Percentiles rank a stretch among this genome's conserved stretches.
Conservation (phyloP, 208 protist genomes). For the Acanthamoeba sp. region DNA sequence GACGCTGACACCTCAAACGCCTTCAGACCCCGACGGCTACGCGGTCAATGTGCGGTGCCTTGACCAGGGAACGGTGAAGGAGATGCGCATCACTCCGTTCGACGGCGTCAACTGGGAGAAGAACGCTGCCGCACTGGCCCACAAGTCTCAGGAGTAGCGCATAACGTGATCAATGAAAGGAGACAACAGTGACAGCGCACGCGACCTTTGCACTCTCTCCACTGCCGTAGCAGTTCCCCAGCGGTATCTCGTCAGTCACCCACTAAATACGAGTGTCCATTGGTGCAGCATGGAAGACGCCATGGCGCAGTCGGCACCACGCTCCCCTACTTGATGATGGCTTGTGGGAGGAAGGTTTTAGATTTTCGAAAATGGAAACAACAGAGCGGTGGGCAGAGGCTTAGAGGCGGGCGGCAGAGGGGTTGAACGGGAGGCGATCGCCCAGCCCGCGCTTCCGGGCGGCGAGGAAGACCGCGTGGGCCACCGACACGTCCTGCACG, state of each 20-base stretch:
- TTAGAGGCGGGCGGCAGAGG: slow-evolving; percentile 10
- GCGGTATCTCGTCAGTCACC: too few relatives aligned
- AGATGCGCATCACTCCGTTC: neutral
- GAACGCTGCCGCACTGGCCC: neutral
- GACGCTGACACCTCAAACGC: neutral
- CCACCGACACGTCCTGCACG: slow-evolving; percentile 63
- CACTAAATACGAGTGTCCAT: too few relatives aligned
- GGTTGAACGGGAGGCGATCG: neutral
- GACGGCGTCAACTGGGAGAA: slow-evolving; percentile 57
- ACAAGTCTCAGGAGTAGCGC: neutral
- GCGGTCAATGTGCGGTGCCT: slow-evolving; percentile 17
- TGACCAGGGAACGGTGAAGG: neutral
- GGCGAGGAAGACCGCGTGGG: neutral
- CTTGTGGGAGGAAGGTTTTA: too few relatives aligned
- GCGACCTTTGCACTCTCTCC: too few relatives aligned
- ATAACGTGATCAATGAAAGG: too few relatives aligned
- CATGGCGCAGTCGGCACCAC: too few relatives aligned
- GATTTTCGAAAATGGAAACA: too few relatives aligned
- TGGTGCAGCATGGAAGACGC: too few relatives aligned
- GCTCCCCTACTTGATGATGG: too few relatives aligned
- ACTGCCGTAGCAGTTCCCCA: too few relatives aligned
- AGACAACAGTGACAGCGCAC: too few relatives aligned
- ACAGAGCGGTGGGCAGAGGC: too few relatives aligned
- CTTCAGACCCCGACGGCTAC: slow-evolving; percentile 14
- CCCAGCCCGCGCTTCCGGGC: neutral